phyloP scores from a whole-genome alignment of 805 yeast genomes.

The Priceomyces fermenticarens region DNA sequence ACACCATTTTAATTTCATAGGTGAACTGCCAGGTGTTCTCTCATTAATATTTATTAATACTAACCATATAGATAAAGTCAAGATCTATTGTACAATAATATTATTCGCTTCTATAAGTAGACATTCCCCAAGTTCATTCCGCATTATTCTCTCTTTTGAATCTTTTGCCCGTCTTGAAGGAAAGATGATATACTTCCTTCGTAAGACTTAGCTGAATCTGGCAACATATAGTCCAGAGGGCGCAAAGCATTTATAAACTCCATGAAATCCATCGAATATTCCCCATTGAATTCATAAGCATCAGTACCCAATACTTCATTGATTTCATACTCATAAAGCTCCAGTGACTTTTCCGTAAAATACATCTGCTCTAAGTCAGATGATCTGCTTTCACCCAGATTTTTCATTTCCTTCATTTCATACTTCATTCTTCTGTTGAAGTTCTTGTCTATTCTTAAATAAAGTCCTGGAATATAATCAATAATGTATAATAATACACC shows the following conservation, averaged over 20 bases:
- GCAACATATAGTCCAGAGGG: conserved; percentile 29
- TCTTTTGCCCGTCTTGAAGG: too few relatives aligned
- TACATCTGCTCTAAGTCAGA: conserved; percentile 5
- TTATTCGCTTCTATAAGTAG: too few relatives aligned
- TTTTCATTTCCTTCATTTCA: conserved; percentile 4
- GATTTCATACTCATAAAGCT: conserved; percentile 17
- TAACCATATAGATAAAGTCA: too few relatives aligned
- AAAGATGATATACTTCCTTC: too few relatives aligned
- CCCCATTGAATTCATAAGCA: conserved; percentile 38
- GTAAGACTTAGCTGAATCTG: too few relatives aligned
- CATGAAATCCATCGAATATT: conserved; percentile 38
- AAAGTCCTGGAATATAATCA: conserved; percentile 39
- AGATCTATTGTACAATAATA: too few relatives aligned
- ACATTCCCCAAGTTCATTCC: too few relatives aligned
- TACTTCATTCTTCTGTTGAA: conserved; percentile 30
- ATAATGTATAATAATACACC: conserved; percentile 31
- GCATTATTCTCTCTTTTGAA: too few relatives aligned
- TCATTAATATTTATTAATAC: not conserved
- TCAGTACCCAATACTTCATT: conserved; percentile 38
- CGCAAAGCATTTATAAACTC: conserved; percentile 35
- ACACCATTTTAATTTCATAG: not conserved
- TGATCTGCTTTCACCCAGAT: conserved; percentile 1
- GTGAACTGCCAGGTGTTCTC: not conserved
- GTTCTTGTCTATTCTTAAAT: conserved; percentile 38
- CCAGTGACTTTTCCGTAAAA: not conserved